Evolutionary conservation across 306 rosid species (phyloP), one percentile per base, ranked within the genome.

Genomic region (Cicer cuneatum): DNA sequence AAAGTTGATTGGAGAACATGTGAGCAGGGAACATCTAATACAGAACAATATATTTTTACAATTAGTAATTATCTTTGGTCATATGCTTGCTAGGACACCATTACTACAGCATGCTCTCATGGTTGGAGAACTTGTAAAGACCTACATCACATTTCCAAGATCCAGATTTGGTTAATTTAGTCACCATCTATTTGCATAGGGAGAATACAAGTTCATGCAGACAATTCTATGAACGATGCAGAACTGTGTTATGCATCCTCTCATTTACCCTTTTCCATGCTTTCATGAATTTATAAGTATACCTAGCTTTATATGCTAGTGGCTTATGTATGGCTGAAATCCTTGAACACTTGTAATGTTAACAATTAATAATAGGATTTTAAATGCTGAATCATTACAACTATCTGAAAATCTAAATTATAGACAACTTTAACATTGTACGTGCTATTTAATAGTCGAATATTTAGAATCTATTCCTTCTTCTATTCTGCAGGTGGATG

Each of bases 401-500:
- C 65, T 19, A 12, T 45, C 58, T 43, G 18, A 64, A 49, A 74
- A 42, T 69, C 19, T 48, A 52, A 45, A 10, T 70, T 77, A 49
- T 29, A 14, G 19, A 18, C 24, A 13, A 46, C 12, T 59, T 73
- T 7, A 15, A 62, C 41, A 41, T 39, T 72, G 80, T 10, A 10
- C 14, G 5, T 64, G 69, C 49, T 71, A 52, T n/a, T 56, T 7
- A 58, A 14, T 48, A 45, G 18, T 56, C 14, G 59, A 24, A 71
- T 68, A 52, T 21, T 69, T 12, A 66, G 33, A 79, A 69, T 24
- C 51, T 70, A 8, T 54, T 66, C 16, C 37, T 54, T 35, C 54
- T 81, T 12, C 78, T 78, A 63, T 58, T 78, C 76, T 82, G 42
- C 83, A 94, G 98, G 98, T 94, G 58, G 98, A 94, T 82, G 93